A percentile compares a stretch with the other conserved stretches of the same genome.
Evolutionary conservation across 176 grass and related monocot genomes (phyloP).

Genomic region (Puccinellia tenuiflora): DNA sequence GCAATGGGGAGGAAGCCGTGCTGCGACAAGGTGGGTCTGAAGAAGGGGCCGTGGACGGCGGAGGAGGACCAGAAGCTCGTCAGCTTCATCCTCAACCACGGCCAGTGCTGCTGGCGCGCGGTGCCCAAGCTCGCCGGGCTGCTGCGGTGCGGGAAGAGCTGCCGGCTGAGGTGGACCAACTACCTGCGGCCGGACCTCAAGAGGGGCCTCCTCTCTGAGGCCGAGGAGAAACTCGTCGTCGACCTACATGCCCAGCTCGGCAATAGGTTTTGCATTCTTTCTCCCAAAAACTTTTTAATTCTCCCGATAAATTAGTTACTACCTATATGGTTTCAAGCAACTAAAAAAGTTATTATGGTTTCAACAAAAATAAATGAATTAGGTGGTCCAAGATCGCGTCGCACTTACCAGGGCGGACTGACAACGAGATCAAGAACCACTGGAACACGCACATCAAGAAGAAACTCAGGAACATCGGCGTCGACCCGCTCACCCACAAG

Average conservation of each 20-base stretch:
- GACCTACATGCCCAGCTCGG: neutral
- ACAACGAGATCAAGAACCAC: conserved; percentile 91
- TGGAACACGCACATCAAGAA: conserved; percentile 94
- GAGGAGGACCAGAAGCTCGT: conserved; percentile 60
- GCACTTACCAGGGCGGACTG: conserved; percentile 49
- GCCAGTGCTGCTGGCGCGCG: conserved; percentile 58
- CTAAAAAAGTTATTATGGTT: too few species aligned
- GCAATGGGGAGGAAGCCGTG: conserved; percentile 89
- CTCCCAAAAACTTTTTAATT: neutral
- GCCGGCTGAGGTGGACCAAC: conserved; percentile 78
- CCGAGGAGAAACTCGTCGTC: conserved; percentile 55
- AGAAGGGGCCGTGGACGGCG: conserved; percentile 87
- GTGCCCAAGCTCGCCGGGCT: conserved; percentile 46
- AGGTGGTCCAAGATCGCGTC: conserved; percentile 80
- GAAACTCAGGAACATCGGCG: conserved; percentile 79
- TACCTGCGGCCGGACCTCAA: conserved; percentile 83
- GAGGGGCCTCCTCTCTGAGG: conserved; percentile 61
- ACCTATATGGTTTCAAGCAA: too few species aligned
- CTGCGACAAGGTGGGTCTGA: conserved; percentile 84
- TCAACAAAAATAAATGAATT: neutral
- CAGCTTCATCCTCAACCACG: conserved; percentile 39
- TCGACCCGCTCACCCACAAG: conserved; percentile 69
- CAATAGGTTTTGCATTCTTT: neutral
- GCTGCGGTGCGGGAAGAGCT: conserved; percentile 77
- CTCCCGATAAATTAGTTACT: too few species aligned